These are phyloP conservation scores for Mycena maculata DNA, from an alignment of 768 basidiomycete species.

Conservation along the genomic window DNA sequence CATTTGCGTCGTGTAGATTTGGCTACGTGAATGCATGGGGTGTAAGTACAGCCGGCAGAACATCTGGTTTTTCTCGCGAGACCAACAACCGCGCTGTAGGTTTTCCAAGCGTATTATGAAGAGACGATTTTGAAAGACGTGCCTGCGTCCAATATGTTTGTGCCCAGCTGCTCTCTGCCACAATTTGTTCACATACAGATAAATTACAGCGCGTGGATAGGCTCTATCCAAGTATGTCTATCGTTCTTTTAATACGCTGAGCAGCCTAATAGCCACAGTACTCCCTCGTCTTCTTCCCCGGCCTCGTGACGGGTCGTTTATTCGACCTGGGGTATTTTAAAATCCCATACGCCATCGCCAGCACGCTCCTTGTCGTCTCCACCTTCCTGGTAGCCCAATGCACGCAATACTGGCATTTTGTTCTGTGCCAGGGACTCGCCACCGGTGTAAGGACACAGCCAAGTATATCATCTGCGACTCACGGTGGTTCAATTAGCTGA, in stretches of 20 bases:
- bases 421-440: constrained; percentile 22
- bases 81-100: constrained; percentile 14
- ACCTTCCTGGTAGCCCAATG: constrained; percentile 22
- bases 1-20: constrained; percentile 37
- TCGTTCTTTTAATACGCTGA: constrained; percentile 17
- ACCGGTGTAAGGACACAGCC: constrained; percentile 35
- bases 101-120: constrained; percentile 37
- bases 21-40: constrained; percentile 65
- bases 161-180: neutral
- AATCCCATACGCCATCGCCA: constrained; percentile 47
- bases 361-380: constrained; percentile 6
- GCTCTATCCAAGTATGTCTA: constrained; percentile 60
- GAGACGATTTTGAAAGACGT: constrained; percentile 28
- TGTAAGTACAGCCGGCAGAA: constrained; percentile 5
- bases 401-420: constrained; percentile 25
- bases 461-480: too few relatives aligned
- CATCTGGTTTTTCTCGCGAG: neutral
- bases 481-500: too few relatives aligned
- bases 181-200: neutral
- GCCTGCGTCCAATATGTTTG: constrained; percentile 34
- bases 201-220: constrained; percentile 63
- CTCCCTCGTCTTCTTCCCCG: constrained; percentile 56
- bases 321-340: constrained; percentile 67
- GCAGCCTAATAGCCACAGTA: constrained; percentile 45
- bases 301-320: constrained; percentile 60